phyloP scores from a whole-genome alignment of 2,329 filamentous ascomycete species.

The Cryphonectria naterciae region DNA sequence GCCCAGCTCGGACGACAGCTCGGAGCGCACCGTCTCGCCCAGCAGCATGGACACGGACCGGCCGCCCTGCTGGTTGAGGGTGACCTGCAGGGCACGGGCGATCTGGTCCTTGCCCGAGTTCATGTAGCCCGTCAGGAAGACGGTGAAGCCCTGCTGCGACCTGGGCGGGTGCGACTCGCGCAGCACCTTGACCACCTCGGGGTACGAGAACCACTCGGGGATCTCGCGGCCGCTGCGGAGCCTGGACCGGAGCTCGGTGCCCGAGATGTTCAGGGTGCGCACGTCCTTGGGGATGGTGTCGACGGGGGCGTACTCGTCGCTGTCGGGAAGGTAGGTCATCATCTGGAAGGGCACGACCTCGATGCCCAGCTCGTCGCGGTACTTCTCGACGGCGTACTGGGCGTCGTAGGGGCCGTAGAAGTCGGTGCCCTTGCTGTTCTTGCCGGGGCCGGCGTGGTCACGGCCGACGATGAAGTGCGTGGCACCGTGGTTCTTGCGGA shows the following conservation, averaged over 20 bases:
- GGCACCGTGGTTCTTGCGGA: slow-evolving; percentile 98
- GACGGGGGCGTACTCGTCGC: slow-evolving; percentile 92
- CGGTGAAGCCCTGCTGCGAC: slow-evolving; percentile 91
- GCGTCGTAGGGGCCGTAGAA: slow-evolving; percentile 99
- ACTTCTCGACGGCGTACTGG: slow-evolving; percentile 94
- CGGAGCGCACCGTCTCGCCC: slow-evolving; percentile 90
- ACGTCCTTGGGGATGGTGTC: slow-evolving; percentile 84
- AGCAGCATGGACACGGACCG: slow-evolving; percentile 92
- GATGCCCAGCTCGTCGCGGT: slow-evolving; percentile 94
- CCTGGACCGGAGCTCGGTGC: slow-evolving; percentile 88
- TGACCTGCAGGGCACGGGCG: slow-evolving; percentile 92
- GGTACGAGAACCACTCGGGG: slow-evolving; percentile 99
- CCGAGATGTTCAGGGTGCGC: slow-evolving; percentile 86
- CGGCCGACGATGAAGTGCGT: slow-evolving; percentile 99
- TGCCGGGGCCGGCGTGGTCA: slow-evolving; percentile 96
- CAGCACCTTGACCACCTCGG: slow-evolving; percentile 94
- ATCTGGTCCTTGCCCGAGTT: slow-evolving; percentile 98
- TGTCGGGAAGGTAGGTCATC: slow-evolving; percentile 98
- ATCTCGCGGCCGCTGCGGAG: slow-evolving; percentile 92
- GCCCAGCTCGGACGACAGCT: slow-evolving; percentile 92
- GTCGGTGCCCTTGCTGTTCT: slow-evolving; percentile 95
- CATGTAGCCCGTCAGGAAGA: slow-evolving; percentile 96
- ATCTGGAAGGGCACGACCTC: slow-evolving; percentile 99
- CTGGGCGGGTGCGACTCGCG: slow-evolving; percentile 95
- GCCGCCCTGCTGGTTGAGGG: slow-evolving; percentile 96